Evolutionary conservation across 1,284 basidiomycete genomes (phyloP), one percentile per base, ranked within the genome.

Genomic region (Porodaedalea pini): DNA sequence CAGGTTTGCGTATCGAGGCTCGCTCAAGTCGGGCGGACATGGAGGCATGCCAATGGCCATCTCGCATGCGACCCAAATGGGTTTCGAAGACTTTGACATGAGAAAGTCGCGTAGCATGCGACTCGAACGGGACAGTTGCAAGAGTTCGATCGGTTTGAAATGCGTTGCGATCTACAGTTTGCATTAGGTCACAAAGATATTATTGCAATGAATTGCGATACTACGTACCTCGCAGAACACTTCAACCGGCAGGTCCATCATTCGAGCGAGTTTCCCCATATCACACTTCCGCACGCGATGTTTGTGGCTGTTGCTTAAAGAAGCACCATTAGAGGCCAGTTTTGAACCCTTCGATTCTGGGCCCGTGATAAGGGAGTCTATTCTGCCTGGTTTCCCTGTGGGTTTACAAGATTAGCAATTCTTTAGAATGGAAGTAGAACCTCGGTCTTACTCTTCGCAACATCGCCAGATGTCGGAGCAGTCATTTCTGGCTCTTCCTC

Each of bases 11-110:
- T 51, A 56, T 25, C 44, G 52, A 11, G 57, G 45, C 34, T 55
- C 57, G 37, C 52, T 55, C 13, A 61, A 7, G 40, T 61, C 57
- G 7, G 47, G 3, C 4, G 60, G 60, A 39, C 60, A 61, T 11
- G 50, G 29, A 5, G 60, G 60, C 10, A 59, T 19, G 4, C 37
- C 48, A 2, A 51, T 8, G 10, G 34, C 19, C 4, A 10, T 36
- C 27, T 29, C 11, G 6, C 52, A 39, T 27, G 57, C 40, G 15
- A 36, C 27, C 60, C 60, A 61, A 27, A 61, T 54, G 2, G 17
- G 37, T 31, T 29, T 51, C 8, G 57, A 43, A n/a, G 19, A 25
- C 25, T 54, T 57, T 6, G 60, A 59, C 44, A 55, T 50, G 37
- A 61, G 41, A 15, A 55, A 43, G 13, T 19, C 37, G 25, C 53